Evolutionary conservation across 2,329 filamentous ascomycete species (phyloP).

Genomic region (Aureobasidium subglaciale): DNA sequence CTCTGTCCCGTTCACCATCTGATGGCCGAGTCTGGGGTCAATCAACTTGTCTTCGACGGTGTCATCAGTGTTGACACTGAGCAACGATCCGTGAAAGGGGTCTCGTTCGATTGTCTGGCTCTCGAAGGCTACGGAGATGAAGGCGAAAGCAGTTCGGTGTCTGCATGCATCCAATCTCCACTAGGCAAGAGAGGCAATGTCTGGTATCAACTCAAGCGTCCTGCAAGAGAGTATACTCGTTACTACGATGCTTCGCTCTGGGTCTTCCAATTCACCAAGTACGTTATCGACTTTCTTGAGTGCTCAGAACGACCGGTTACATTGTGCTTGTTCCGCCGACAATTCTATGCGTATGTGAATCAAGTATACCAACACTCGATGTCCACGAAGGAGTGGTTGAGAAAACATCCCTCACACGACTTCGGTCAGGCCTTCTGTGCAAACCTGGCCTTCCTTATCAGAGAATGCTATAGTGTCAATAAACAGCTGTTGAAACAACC

Average conservation of each 20-base stretch:
- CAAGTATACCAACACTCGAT: conserved; percentile 36
- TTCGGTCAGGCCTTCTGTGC: conserved; percentile 56
- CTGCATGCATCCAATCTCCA: conserved; percentile 58
- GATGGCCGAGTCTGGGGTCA: conserved; percentile 32
- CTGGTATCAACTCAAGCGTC: conserved; percentile 57
- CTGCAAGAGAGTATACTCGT: conserved; percentile 53
- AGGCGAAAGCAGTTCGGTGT: conserved; percentile 28
- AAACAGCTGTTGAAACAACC: conserved; percentile 22
- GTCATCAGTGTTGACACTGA: conserved; percentile 41
- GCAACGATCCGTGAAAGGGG: conserved; percentile 46
- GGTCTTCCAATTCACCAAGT: conserved; percentile 64
- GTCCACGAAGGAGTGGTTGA: conserved; percentile 50
- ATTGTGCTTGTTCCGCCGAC: conserved; percentile 49
- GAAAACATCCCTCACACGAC: conserved; percentile 44
- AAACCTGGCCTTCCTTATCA: conserved; percentile 57
- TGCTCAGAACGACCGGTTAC: conserved; percentile 32
- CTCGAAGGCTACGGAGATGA: conserved; percentile 59
- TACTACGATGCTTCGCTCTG: conserved; percentile 61
- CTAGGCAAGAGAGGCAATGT: conserved; percentile 34
- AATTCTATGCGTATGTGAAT: conserved; percentile 54
- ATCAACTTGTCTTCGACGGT: conserved; percentile 53
- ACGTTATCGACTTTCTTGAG: conserved; percentile 60
- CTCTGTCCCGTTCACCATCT: conserved; percentile 52
- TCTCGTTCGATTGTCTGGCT: conserved; percentile 53
- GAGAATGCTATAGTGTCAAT: conserved; percentile 53